Evolutionary conservation across 208 protist species (phyloP).

Genomic region (Vickermania spadyakhi): DNA sequence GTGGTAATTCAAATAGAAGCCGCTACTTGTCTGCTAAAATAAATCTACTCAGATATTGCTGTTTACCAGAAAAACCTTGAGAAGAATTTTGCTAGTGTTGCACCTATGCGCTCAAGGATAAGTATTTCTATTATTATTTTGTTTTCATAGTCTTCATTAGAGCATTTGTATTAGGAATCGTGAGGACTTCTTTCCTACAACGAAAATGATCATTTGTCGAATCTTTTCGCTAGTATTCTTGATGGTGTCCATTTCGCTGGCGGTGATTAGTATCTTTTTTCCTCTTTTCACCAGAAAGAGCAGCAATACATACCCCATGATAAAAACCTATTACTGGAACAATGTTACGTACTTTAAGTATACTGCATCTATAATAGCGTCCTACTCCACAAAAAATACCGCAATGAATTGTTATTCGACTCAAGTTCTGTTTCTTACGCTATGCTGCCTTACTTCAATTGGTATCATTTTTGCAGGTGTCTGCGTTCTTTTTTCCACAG

Average conservation of each 20-base stretch:
- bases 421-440: not conserved
- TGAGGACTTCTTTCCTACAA: no score
- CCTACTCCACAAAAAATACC: not conserved
- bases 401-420: not conserved
- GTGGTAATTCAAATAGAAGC: no score
- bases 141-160: constrained; percentile 5
- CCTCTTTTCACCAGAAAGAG: not conserved
- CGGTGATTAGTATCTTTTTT: not conserved
- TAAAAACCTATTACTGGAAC: not conserved
- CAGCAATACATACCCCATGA: not conserved
- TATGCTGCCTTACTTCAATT: not conserved
- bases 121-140: constrained; percentile 13
- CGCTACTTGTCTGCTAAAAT: no score
- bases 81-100: no score
- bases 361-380: not conserved
- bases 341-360: not conserved
- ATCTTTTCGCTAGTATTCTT: constrained; percentile 10
- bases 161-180: not conserved
- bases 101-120: no score
- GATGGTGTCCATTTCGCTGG: constrained; percentile 6
- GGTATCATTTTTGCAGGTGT: not conserved
- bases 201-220: constrained; percentile 2
- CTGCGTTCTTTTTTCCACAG: not conserved
- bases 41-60: no score
- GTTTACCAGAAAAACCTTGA: no score